phyloP scores from a whole-genome alignment of 305 asterid genomes.

The Fraxinus latifolia region DNA sequence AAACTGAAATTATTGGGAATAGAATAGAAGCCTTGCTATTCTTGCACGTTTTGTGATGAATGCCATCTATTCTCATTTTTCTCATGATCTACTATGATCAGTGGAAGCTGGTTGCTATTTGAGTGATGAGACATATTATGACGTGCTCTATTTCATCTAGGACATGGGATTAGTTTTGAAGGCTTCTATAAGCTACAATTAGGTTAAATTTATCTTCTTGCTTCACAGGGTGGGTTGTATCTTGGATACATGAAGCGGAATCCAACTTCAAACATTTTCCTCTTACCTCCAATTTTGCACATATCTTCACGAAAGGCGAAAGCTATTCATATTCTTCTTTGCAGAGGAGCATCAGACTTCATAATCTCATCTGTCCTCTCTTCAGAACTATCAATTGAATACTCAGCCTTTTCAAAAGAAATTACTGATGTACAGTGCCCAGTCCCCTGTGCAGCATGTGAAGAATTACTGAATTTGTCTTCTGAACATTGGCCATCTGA shows the following conservation, averaged over 20 bases:
- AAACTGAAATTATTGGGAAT: constrained; percentile 27
- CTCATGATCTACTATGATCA: constrained; percentile 24
- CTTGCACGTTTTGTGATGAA: neutral
- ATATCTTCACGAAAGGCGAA: constrained; percentile 18
- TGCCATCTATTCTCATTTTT: constrained; percentile 31
- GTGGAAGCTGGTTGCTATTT: constrained; percentile 27
- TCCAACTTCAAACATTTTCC: constrained; percentile 27
- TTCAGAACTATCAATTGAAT: neutral
- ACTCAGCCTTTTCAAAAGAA: constrained; percentile 1
- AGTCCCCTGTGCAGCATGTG: constrained; percentile 12
- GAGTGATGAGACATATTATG: constrained; percentile 23
- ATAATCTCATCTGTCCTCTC: constrained; percentile 23
- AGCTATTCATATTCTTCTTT: constrained; percentile 29
- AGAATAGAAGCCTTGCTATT: no score
- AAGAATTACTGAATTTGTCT: constrained; percentile 19
- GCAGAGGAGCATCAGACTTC: constrained; percentile 30
- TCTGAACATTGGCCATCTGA: constrained; percentile 20
- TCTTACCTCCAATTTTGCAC: constrained; percentile 11
- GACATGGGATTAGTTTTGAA: constrained; percentile 36
- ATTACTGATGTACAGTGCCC: constrained; percentile 15
- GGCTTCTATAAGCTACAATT: constrained; percentile 11
- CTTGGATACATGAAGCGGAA: constrained; percentile 26
- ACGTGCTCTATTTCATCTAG: constrained; percentile 55
- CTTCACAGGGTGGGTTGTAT: constrained; percentile 20
- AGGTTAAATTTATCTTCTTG: constrained; percentile 20